These are phyloP conservation scores for Xylariales sp. DNA, from an alignment of 2,329 filamentous ascomycete species.

Conservation along the genomic window DNA sequence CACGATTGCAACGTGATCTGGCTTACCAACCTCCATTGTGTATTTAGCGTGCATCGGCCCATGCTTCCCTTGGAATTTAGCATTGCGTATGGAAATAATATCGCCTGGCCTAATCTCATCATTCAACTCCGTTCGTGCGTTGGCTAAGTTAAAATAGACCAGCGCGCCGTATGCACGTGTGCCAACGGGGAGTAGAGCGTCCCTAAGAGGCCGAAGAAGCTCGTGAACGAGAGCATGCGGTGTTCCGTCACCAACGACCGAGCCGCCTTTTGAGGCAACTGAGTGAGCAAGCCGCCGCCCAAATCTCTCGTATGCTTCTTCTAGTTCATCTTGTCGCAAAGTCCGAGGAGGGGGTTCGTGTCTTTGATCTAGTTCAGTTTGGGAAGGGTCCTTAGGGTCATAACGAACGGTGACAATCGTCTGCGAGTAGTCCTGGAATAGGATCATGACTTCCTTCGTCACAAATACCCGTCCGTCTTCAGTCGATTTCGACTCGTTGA, in stretches of 20 bases:
- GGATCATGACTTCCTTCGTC: slow-evolving; percentile 84
- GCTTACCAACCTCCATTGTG: slow-evolving; percentile 84
- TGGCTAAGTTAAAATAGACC: slow-evolving; percentile 94
- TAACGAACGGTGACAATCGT: slow-evolving; percentile 86
- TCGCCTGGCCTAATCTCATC: slow-evolving; percentile 96
- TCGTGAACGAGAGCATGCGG: slow-evolving; percentile 82
- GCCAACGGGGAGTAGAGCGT: slow-evolving; percentile 86
- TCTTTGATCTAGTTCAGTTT: slow-evolving; percentile 82
- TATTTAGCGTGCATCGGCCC: slow-evolving; percentile 97
- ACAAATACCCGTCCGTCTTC: slow-evolving; percentile 77
- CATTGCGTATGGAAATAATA: slow-evolving; percentile 91
- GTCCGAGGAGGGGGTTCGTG: slow-evolving; percentile 85
- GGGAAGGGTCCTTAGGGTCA: slow-evolving; percentile 77
- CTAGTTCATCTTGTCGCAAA: slow-evolving; percentile 92
- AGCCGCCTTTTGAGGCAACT: slow-evolving; percentile 78
- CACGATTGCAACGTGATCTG: slow-evolving; percentile 89
- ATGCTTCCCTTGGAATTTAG: slow-evolving; percentile 93
- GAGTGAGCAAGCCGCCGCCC: slow-evolving; percentile 81
- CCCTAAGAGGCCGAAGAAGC: slow-evolving; percentile 77
- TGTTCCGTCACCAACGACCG: slow-evolving; percentile 84
- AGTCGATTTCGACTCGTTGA: slow-evolving; percentile 78
- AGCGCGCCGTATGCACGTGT: slow-evolving; percentile 89
- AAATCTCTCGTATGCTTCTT: slow-evolving; percentile 83
- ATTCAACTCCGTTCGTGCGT: slow-evolving; percentile 87
- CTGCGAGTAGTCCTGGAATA: slow-evolving; percentile 97